These are phyloP conservation scores for Fusarium camptoceras DNA, from an alignment of 2,329 filamentous ascomycete genomes.

Conservation along the genomic window DNA sequence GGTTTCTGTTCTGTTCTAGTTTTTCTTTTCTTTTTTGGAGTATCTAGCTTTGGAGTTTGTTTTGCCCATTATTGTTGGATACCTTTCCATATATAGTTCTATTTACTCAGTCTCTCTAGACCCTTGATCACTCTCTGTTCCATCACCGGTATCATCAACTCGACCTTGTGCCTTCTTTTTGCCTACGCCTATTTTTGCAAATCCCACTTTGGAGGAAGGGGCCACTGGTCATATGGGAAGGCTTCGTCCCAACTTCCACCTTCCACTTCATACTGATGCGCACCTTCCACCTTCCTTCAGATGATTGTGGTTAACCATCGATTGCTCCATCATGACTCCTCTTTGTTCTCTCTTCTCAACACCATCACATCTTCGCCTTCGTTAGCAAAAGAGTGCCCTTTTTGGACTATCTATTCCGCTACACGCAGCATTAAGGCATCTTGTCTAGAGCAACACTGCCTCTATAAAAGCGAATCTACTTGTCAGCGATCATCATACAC, in stretches of 20 bases:
- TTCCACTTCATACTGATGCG: neutral
- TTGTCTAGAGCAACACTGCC: slow-evolving; percentile 35
- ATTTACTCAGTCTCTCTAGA: neutral
- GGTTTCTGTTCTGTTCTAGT: neutral
- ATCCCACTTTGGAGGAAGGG: neutral
- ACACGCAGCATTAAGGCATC: slow-evolving; percentile 46
- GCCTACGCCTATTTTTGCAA: neutral
- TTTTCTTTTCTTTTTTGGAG: no score
- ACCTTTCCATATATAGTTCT: slow-evolving; percentile 23
- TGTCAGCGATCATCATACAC: slow-evolving; percentile 27
- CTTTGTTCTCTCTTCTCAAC: slow-evolving; percentile 12
- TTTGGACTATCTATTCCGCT: slow-evolving; percentile 46
- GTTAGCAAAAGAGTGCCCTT: slow-evolving; percentile 23
- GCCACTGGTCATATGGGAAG: neutral
- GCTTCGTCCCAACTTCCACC: neutral
- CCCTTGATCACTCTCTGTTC: neutral
- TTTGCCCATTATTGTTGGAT: slow-evolving; percentile 16
- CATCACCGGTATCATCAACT: neutral
- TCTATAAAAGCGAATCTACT: slow-evolving; percentile 24
- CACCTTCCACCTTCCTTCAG: neutral
- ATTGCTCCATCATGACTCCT: neutral
- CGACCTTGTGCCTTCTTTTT: neutral
- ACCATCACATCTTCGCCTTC: slow-evolving; percentile 34
- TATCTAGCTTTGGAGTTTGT: slow-evolving; percentile 21
- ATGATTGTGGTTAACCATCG: neutral